Evolutionary conservation across 2,329 filamentous ascomycete genomes (phyloP).

Genomic region (Grosmannia clavigera): DNA sequence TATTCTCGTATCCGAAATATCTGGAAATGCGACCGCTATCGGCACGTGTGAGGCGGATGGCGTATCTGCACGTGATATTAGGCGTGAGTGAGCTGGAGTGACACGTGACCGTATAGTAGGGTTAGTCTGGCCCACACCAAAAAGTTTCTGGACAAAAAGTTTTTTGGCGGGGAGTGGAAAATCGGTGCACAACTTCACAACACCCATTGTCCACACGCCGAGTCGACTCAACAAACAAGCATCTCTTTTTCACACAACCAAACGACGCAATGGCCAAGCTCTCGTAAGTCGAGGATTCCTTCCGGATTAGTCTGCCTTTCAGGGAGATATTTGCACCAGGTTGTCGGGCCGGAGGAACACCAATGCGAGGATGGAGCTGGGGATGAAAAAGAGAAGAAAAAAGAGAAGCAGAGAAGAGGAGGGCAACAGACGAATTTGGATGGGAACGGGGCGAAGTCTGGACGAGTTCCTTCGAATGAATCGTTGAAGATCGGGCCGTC

Average conservation of each 20-base stretch:
- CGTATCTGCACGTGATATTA: not conserved
- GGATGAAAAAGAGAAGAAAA: not conserved
- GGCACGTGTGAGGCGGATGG: not conserved
- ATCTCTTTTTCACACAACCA: constrained; percentile 1
- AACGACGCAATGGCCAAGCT: constrained; percentile 43
- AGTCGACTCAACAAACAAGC: not conserved
- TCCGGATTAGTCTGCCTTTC: not conserved
- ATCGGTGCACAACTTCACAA: not conserved
- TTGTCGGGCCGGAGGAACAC: not conserved
- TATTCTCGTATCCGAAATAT: not conserved
- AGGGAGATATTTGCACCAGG: constrained; percentile 1
- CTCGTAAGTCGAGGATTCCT: constrained; percentile 35
- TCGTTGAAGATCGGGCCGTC: not conserved
- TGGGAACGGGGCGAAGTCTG: not conserved
- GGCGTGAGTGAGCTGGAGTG: too few species aligned
- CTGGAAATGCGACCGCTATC: not conserved
- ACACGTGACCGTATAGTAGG: constrained; percentile 3
- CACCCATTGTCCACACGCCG: not conserved
- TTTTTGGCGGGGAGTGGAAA: constrained; percentile 4
- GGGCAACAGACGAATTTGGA: not conserved
- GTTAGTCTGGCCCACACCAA: constrained; percentile 3
- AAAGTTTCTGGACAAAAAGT: constrained; percentile 3
- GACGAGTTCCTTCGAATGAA: not conserved
- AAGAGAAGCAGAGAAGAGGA: not conserved
- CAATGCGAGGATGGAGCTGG: not conserved